A percentile compares a stretch with the other conserved stretches of the same genome.
Conservation (phyloP, 2,329 filamentous ascomycete genomes). For the Fusarium illudens region DNA sequence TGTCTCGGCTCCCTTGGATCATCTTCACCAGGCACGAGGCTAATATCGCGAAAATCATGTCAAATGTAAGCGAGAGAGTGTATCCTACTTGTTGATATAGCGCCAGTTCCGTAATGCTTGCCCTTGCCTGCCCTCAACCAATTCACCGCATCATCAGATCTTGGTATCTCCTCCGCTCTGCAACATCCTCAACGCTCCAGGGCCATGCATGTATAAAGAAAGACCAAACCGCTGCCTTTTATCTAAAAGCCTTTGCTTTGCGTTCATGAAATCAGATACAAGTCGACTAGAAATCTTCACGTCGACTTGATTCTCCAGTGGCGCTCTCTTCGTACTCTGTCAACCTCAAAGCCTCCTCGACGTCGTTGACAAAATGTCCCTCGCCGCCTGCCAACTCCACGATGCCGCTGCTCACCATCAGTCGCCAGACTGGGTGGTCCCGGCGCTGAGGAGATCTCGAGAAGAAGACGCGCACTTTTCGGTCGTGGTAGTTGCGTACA, state of each 20-base stretch:
- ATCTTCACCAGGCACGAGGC: not conserved
- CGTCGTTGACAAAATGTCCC: conserved; percentile 80
- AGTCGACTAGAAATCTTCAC: conserved; percentile 4
- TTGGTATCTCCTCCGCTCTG: conserved; percentile 22
- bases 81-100: not conserved
- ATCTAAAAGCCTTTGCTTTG: not conserved
- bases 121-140: conserved; percentile 11
- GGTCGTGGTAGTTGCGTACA: conserved; percentile 78
- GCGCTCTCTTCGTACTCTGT: conserved; percentile 74
- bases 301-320: conserved; percentile 36
- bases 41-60: not conserved
- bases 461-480: conserved; percentile 81
- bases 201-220: not conserved
- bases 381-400: conserved; percentile 82
- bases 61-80: not conserved
- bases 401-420: conserved; percentile 84
- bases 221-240: not conserved
- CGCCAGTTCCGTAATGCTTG: not conserved
- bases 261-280: not conserved
- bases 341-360: conserved; percentile 83
- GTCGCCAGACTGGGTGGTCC: conserved; percentile 68
- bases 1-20: not conserved
- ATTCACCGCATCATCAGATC: not conserved
- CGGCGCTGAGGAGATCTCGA: conserved; percentile 61
- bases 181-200: conserved; percentile 4